Evolutionary conservation across 2,329 filamentous ascomycete genomes (phyloP).

Genomic region (Exserohilum rostratum): DNA sequence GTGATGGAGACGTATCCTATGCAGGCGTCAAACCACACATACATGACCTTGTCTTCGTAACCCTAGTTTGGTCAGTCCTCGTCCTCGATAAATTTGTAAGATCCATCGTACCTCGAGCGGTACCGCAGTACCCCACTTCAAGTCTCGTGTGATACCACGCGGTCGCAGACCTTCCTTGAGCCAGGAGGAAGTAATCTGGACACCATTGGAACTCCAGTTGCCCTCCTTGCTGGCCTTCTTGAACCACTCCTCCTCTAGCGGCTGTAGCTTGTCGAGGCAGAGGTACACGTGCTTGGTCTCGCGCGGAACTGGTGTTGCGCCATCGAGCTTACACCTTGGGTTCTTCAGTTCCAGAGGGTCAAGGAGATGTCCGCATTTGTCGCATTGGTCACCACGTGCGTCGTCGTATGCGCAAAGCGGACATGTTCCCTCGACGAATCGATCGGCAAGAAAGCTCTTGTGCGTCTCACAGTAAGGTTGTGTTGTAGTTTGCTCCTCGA

Average conservation of each 20-base stretch:
- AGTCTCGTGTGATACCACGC: conserved; percentile 87
- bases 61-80: conserved; percentile 43
- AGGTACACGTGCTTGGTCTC: conserved; percentile 92
- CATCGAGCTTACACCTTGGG: conserved; percentile 90
- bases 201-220: conserved; percentile 75
- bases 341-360: conserved; percentile 57
- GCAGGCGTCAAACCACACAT: conserved; percentile 92
- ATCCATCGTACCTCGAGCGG: conserved; percentile 51
- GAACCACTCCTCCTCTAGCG: conserved; percentile 78
- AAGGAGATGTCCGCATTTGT: conserved; percentile 56
- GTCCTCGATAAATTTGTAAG: neutral
- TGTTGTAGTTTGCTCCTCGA: conserved; percentile 83
- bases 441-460: conserved; percentile 52
- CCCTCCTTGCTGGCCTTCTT: conserved; percentile 74
- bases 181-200: conserved; percentile 80
- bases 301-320: conserved; percentile 75
- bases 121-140: conserved; percentile 82
- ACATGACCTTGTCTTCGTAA: conserved; percentile 81
- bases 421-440: conserved; percentile 82
- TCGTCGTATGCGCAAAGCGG: conserved; percentile 67
- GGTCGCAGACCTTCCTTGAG: conserved; percentile 82
- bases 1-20: conserved; percentile 97
- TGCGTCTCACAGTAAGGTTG: conserved; percentile 89
- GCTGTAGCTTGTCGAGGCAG: conserved; percentile 81
- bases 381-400: conserved; percentile 61